Base-by-base conservation (phyloP, 805 yeast genomes). In the Lipomyces mesembrius region DNA sequence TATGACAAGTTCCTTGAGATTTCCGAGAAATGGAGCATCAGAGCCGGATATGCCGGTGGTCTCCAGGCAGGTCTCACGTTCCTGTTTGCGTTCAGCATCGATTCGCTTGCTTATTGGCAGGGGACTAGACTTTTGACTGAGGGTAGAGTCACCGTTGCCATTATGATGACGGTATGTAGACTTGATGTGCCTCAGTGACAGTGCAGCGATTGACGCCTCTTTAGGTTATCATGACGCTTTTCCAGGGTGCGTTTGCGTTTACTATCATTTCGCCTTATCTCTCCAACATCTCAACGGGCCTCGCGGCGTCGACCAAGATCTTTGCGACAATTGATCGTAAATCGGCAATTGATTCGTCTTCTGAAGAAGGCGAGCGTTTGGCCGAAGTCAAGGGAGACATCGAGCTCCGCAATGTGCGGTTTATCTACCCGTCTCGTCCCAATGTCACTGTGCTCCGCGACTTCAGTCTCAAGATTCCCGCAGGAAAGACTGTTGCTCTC, bases 401-500 rank as follows among this genome's bases (percentile, higher is more conserved):
- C 49, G 71, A 66, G 39, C 67, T 76, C 29, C 43, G 59, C 34
- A 46, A 75, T 56, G 72, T 76, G 35, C 64, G 65, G 43, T 76
- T 76, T 57, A 70, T 75, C 32, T 76, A 76, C 52, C 78, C 78
- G 1, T 72, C 78, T 8, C 71, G 78, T 8, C 76, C 77, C 2
- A 73, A 75, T 32, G 76, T 74, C 22, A 65, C 72, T n/a, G 73
- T 76, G n/a, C 61, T 77, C 17, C 60, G 67, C 9, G 68, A 75
- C 64, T 68, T 74, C 60, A 59, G 65, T 29, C 73, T 76, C 32
- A 56, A 61, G 14, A 58, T 77, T 85, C 92, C 93, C 7, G 89
- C 94, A 1, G 97, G 97, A 11, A 78, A 87, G 73, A 91, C 90
- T 72, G 94, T 92, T 52, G 97, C 97, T 12, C 85, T 92, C 71